Conservation (phyloP, 176 grass and related monocot species). For the Zea mays region DNA sequence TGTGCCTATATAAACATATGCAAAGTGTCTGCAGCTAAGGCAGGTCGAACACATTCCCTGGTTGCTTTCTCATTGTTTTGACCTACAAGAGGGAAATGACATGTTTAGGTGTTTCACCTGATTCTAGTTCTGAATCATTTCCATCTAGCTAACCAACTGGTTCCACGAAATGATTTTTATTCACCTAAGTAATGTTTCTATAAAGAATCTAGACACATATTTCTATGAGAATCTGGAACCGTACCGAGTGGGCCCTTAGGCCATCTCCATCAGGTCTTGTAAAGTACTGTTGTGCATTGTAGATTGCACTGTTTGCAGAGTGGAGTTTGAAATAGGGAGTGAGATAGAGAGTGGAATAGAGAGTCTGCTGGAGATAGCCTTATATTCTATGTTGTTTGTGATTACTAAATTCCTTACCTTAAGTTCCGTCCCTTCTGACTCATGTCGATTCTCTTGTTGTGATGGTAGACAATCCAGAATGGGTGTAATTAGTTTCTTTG, state of each 20-base stretch:
- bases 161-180: neutral
- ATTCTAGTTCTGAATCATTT: neutral
- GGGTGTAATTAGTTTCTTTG: constrained; percentile 22
- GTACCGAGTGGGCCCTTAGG: neutral
- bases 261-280: too few relatives aligned
- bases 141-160: neutral
- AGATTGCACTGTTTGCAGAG: too few relatives aligned
- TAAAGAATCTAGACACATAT: neutral
- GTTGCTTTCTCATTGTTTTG: too few relatives aligned
- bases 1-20: too few relatives aligned
- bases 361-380: too few relatives aligned
- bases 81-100: neutral
- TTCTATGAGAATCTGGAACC: neutral
- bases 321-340: too few relatives aligned
- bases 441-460: neutral
- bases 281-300: too few relatives aligned
- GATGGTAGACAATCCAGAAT: constrained; percentile 15
- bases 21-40: too few relatives aligned
- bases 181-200: neutral
- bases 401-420: neutral
- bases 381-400: neutral
- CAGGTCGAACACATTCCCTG: too few relatives aligned
- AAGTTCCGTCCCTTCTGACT: neutral
- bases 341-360: too few relatives aligned
- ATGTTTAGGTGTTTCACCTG: neutral